These are phyloP conservation scores for Entomortierella lignicola DNA, from an alignment of 192 early-diverging fungal species.

Conservation along the genomic window DNA sequence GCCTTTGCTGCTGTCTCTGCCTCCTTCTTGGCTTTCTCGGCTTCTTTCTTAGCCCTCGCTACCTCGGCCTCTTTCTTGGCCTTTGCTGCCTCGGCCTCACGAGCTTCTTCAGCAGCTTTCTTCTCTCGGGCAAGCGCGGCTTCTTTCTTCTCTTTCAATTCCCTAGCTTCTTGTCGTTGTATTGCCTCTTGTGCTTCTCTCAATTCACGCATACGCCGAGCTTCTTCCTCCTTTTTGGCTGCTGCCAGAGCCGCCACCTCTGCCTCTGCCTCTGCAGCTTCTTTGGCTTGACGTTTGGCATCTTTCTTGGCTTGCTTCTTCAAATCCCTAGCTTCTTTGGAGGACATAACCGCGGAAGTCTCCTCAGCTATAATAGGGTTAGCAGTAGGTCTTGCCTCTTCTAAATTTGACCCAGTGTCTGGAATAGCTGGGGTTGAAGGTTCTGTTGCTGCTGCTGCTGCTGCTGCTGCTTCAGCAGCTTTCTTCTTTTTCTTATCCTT, in stretches of 20 bases:
- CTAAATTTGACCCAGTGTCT: background rate
- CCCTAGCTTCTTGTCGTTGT: slow-evolving; percentile 42
- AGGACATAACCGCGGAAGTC: slow-evolving; percentile 13
- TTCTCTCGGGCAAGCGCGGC: slow-evolving; percentile 19
- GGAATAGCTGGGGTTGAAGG: background rate
- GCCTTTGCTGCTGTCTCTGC: slow-evolving; percentile 16
- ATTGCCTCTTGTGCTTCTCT: slow-evolving; percentile 35
- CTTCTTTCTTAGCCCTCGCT: too few species aligned
- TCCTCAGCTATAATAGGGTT: background rate
- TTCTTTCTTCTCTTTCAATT: slow-evolving; percentile 16
- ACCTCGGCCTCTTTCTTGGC: slow-evolving; percentile 6
- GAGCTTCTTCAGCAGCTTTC: slow-evolving; percentile 34
- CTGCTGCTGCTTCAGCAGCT: slow-evolving; percentile 30
- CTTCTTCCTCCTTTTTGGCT: slow-evolving; percentile 29
- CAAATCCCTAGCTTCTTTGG: slow-evolving; percentile 31
- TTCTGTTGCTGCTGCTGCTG: background rate
- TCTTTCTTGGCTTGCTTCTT: slow-evolving; percentile 53
- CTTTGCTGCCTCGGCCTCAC: slow-evolving; percentile 11
- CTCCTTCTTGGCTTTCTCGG: slow-evolving; percentile 7
- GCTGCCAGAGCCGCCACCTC: slow-evolving; percentile 16
- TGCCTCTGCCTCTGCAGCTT: slow-evolving; percentile 41
- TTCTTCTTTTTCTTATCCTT: slow-evolving; percentile 53
- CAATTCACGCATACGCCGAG: slow-evolving; percentile 18
- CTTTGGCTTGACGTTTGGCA: slow-evolving; percentile 49
- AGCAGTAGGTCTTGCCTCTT: background rate